phyloP scores from a whole-genome alignment of 306 rosid species.

The Alnus rubra region DNA sequence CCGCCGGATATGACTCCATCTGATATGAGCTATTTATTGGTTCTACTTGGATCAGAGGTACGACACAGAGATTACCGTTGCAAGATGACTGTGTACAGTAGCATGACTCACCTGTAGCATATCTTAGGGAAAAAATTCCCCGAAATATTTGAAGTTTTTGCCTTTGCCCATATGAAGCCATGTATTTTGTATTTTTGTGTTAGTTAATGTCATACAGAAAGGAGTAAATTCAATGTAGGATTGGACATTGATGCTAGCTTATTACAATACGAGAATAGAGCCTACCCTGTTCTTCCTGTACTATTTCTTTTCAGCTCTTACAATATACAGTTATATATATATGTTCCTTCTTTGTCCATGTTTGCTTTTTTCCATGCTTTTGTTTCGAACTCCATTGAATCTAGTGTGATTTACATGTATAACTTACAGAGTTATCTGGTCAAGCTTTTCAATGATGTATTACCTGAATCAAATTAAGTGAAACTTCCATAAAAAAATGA shows the following conservation, averaged over 20 bases:
- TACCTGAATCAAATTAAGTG: no score
- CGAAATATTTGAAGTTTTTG: slow-evolving; percentile 21
- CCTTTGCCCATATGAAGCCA: slow-evolving; percentile 23
- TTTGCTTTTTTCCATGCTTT: background rate
- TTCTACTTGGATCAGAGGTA: slow-evolving; percentile 21
- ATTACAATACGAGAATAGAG: slow-evolving; percentile 11
- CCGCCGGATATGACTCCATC: background rate
- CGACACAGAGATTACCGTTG: slow-evolving; percentile 22
- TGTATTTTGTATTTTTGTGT: slow-evolving; percentile 26
- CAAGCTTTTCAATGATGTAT: no score
- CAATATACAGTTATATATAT: background rate
- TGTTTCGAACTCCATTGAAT: no score
- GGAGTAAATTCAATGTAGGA: slow-evolving; percentile 38
- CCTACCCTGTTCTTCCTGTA: background rate
- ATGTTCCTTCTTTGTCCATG: background rate
- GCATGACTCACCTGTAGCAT: slow-evolving; percentile 26
- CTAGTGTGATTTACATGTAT: no score
- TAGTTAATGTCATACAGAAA: slow-evolving; percentile 28
- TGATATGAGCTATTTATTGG: slow-evolving; percentile 8
- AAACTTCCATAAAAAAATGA: no score
- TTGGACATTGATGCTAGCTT: slow-evolving; percentile 15
- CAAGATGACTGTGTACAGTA: slow-evolving; percentile 27
- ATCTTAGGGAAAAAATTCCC: slow-evolving; percentile 22
- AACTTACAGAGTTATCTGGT: no score
- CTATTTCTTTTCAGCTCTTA: slow-evolving; percentile 13